These are phyloP conservation scores for Penicillium silybi DNA, from an alignment of 495 filamentous ascomycete genomes.

Conservation along the genomic window DNA sequence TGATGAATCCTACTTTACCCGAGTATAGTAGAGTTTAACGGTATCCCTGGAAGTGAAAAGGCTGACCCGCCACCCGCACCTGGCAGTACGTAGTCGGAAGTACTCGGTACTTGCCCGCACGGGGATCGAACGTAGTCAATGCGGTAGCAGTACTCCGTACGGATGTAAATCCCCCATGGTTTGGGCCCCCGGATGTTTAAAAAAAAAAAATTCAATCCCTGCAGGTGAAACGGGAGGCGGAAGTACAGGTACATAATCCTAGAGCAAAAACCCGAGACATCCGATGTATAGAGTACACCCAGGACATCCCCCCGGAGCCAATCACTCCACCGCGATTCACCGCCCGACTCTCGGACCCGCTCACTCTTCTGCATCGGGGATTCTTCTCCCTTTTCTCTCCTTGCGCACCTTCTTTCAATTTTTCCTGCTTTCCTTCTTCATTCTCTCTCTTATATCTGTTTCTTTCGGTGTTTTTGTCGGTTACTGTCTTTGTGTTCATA, in stretches of 20 bases:
- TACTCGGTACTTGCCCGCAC: constrained; percentile 15
- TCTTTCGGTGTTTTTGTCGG: constrained; percentile 8
- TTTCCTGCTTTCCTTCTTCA: constrained; percentile 8
- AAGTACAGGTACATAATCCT: neutral
- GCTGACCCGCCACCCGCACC: constrained; percentile 19
- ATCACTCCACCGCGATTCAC: constrained; percentile 22
- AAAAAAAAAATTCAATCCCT: constrained; percentile 19
- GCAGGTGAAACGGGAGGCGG: neutral
- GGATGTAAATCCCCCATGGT: constrained; percentile 11
- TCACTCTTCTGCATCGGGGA: constrained; percentile 12
- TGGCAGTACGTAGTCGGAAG: neutral
- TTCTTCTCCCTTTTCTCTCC: constrained; percentile 24
- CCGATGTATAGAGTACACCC: neutral
- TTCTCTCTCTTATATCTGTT: constrained; percentile 4
- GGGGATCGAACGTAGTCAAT: neutral
- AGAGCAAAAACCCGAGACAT: neutral
- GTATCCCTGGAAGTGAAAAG: constrained; percentile 10
- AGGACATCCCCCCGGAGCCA: constrained; percentile 2
- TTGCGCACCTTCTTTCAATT: constrained; percentile 17
- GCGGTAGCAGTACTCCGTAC: constrained; percentile 21
- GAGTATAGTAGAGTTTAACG: constrained; percentile 7
- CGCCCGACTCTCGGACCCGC: constrained; percentile 24
- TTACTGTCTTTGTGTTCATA: constrained; percentile 11
- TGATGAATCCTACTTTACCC: constrained; percentile 12
- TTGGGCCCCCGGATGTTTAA: constrained; percentile 13